Conservation (phyloP, 2,329 filamentous ascomycete genomes). For the Claviceps citrina region DNA sequence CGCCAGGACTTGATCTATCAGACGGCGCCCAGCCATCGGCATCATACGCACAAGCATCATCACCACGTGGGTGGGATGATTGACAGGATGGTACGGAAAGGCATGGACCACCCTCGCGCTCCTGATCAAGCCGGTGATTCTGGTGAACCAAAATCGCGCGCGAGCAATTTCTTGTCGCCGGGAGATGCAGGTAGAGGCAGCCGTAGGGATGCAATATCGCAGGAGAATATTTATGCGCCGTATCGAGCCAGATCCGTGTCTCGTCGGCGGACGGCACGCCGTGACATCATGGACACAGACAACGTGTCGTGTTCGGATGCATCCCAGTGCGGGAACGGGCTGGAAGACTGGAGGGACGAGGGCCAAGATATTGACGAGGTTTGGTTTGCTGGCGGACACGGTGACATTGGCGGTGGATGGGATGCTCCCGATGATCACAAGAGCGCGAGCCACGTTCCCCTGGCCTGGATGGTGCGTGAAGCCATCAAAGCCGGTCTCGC, state of each 20-base stretch:
- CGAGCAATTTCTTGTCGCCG: slow-evolving; percentile 7
- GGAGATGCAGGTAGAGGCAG: slow-evolving; percentile 3
- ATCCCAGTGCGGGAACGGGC: slow-evolving; percentile 12
- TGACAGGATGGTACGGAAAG: slow-evolving; percentile 8
- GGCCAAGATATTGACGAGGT: slow-evolving; percentile 65
- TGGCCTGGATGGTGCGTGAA: slow-evolving; percentile 54
- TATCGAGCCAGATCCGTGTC: slow-evolving; percentile 28
- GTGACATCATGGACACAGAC: slow-evolving; percentile 11
- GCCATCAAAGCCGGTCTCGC: slow-evolving; percentile 47
- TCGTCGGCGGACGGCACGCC: slow-evolving; percentile 14
- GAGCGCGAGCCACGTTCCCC: slow-evolving; percentile 50
- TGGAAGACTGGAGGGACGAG: slow-evolving; percentile 29
- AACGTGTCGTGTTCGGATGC: slow-evolving; percentile 18
- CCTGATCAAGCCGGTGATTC: not conserved
- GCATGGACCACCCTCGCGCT: slow-evolving; percentile 5
- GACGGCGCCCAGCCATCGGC: slow-evolving; percentile 10
- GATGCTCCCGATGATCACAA: slow-evolving; percentile 39
- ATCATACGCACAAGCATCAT: slow-evolving; percentile 11
- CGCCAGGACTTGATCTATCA: slow-evolving; percentile 54
- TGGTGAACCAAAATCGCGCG: not conserved
- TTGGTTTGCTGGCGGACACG: slow-evolving; percentile 68
- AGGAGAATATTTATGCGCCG: slow-evolving; percentile 17
- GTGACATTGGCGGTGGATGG: slow-evolving; percentile 68
- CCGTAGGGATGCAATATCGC: slow-evolving; percentile 9
- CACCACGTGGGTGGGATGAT: slow-evolving; percentile 11